Evolutionary conservation across 2,329 filamentous ascomycete genomes (phyloP), one percentile per base, ranked within the genome.

Genomic region (Sordariomycetes sp.): DNA sequence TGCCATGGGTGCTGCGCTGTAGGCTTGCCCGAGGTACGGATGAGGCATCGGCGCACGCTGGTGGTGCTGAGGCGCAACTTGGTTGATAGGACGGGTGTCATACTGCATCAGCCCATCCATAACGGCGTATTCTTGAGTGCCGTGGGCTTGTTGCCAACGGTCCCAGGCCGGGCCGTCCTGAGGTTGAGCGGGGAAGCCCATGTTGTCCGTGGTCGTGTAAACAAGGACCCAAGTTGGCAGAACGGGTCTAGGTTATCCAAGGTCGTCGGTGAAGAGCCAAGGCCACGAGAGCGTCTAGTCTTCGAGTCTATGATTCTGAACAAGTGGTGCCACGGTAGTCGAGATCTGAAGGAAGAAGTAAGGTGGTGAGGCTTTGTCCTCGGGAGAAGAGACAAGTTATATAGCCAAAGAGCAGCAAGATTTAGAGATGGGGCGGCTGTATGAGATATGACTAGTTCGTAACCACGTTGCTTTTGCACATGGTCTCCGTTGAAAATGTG

Each of bases 131-230:
- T 77, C 75, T 10, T 52, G 52, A 15, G 39, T 34, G 2, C 56
- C 36, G 13, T 79, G 73, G 50, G 39, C 39, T 45, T 76, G 68
- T 61, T 74, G 68, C 76, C 78, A 82, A 62, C 77, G 77, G 63
- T 72, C 75, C 81, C 81, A 84, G 69, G 68, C 71, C 56, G 74
- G 69, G 61, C 71, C 64, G 53, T 69, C 69, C 59, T 74, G 67
- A 57, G 73, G 66, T 64, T 76, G 72, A 65, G 73, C 69, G 58
- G 74, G 71, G 63, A 79, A 71, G 62, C 76, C 75, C 76, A 82
- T 71, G 59, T 61, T 64, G 62, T 51, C 57, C 7, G 39, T 45
- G 39, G n/a, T 45, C 8, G 39, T n/a, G 39, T 17, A n/a, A n/a
- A 6, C 39, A n/a, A n/a, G 39, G 17, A 15, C n/a, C 39, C 28